phyloP scores from a whole-genome alignment of 2,329 filamentous ascomycete genomes.

The Diaporthe australafricana region DNA sequence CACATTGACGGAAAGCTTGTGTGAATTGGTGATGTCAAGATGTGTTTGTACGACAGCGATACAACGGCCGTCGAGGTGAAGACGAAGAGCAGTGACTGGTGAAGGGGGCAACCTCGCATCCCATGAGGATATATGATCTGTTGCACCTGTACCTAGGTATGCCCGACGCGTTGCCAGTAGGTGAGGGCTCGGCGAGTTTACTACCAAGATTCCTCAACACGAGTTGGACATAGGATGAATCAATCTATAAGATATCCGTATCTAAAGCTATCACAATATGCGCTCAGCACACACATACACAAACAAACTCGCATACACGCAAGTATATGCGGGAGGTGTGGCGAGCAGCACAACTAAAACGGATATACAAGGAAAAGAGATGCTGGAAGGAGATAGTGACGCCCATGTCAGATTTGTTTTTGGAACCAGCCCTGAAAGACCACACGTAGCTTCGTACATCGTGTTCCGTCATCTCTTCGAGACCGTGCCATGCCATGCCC shows the following conservation, averaged over 20 bases:
- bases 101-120: background rate
- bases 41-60: too few relatives aligned
- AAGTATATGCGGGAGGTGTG: background rate
- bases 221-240: background rate
- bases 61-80: background rate
- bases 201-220: background rate
- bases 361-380: slow-evolving; percentile 17
- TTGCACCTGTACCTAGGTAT: too few relatives aligned
- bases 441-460: slow-evolving; percentile 14
- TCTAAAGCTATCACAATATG: slow-evolving; percentile 18
- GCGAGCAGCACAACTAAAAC: slow-evolving; percentile 17
- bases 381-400: slow-evolving; percentile 4
- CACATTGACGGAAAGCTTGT: background rate
- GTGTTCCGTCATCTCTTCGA: slow-evolving; percentile 1
- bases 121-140: background rate
- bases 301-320: background rate
- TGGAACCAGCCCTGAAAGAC: slow-evolving; percentile 19
- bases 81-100: background rate
- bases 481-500: slow-evolving; percentile 3
- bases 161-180: background rate
- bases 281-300: background rate
- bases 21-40: background rate
- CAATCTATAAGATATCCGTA: slow-evolving; percentile 18
- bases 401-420: background rate
- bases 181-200: background rate